phyloP scores from a whole-genome alignment of 208 protist species.

The Trypanosoma vivax region DNA sequence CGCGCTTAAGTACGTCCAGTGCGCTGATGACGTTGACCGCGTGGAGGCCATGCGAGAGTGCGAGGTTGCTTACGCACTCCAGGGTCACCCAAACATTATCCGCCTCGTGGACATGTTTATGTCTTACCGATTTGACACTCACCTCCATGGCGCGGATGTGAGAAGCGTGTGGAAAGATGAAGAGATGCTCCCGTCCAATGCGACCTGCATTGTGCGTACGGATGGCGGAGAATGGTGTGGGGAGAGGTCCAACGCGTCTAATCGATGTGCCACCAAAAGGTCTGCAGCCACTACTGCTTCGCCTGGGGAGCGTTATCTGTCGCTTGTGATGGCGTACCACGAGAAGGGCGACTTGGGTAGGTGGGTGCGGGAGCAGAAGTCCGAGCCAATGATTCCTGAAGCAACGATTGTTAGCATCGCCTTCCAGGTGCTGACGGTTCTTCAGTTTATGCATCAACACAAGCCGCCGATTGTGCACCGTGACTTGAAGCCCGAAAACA shows the following conservation, averaged over 20 bases:
- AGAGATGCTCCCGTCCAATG: not conserved
- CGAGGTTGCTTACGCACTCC: conserved; percentile 50
- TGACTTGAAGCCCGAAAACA: conserved; percentile 86
- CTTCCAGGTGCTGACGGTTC: conserved; percentile 48
- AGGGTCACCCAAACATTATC: conserved; percentile 74
- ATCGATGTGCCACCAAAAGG: not conserved
- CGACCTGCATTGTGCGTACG: conserved; percentile 10
- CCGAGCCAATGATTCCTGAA: conserved; percentile 37
- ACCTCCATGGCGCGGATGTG: not conserved
- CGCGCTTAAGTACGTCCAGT: conserved; percentile 77
- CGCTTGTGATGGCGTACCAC: conserved; percentile 56
- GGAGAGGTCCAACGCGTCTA: too few species aligned
- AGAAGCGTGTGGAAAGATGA: not conserved
- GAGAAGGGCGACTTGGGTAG: conserved; percentile 44
- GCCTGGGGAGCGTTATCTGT: conserved; percentile 47
- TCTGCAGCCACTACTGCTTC: not conserved
- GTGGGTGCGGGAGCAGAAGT: conserved; percentile 36
- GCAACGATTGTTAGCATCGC: conserved; percentile 41
- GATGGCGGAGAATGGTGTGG: not conserved
- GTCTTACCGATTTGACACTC: conserved; percentile 46
- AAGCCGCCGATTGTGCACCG: conserved; percentile 69
- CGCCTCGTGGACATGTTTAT: conserved; percentile 78
- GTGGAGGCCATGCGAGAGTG: conserved; percentile 65
- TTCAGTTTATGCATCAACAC: conserved; percentile 63
- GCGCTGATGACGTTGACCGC: conserved; percentile 46